These are phyloP conservation scores for Pythium insidiosum DNA, from an alignment of 352 stramenopile genomes.

Conservation along the genomic window DNA sequence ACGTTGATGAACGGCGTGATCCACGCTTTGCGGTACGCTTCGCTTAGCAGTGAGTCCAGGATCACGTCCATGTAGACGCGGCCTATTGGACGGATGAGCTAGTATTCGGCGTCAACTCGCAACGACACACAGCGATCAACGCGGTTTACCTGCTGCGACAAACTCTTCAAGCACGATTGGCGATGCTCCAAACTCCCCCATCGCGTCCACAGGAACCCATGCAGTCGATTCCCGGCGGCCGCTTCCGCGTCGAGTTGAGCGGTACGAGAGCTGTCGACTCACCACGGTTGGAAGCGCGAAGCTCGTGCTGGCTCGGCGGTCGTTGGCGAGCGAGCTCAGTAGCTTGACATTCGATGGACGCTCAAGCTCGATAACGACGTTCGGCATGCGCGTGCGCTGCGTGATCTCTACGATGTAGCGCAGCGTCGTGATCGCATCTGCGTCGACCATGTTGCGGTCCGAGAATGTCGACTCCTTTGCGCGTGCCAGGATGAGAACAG, in stretches of 20 bases:
- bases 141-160: constrained; percentile 41
- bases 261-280: constrained; percentile 33
- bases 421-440: constrained; percentile 73
- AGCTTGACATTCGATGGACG: constrained; percentile 72
- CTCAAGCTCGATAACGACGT: constrained; percentile 66
- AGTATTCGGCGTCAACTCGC: too few relatives aligned
- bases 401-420: constrained; percentile 79
- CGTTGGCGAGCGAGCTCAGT: constrained; percentile 62
- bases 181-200: constrained; percentile 17
- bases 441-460: constrained; percentile 77
- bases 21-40: constrained; percentile 72
- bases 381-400: constrained; percentile 51
- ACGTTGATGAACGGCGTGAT: constrained; percentile 61
- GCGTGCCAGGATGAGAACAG: constrained; percentile 58
- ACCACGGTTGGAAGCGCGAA: constrained; percentile 30
- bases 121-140: too few relatives aligned
- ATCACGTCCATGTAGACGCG: constrained; percentile 71
- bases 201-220: constrained; percentile 23
- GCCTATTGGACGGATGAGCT: too few relatives aligned
- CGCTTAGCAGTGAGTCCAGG: constrained; percentile 65
- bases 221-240: constrained; percentile 38
- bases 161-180: constrained; percentile 63
- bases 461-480: constrained; percentile 40
- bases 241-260: constrained; percentile 24
- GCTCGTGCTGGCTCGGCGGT: constrained; percentile 25